These are phyloP conservation scores for Microdochium nivale DNA, from an alignment of 2,329 filamentous ascomycete genomes.

Conservation along the genomic window DNA sequence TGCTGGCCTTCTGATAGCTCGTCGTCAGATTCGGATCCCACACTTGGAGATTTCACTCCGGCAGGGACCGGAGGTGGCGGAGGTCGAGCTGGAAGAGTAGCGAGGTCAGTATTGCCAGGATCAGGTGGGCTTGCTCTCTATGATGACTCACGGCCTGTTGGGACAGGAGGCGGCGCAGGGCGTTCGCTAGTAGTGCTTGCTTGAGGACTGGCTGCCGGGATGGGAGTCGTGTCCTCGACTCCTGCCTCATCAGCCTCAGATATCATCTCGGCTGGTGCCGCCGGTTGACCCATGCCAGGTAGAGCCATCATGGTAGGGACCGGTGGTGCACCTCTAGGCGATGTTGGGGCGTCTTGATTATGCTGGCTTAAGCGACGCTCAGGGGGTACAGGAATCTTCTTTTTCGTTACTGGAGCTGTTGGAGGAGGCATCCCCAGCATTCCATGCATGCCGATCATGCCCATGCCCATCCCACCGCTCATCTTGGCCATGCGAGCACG, in stretches of 20 bases:
- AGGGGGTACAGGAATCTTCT: conserved; percentile 33
- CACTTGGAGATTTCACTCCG: conserved; percentile 54
- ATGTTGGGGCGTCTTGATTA: conserved; percentile 30
- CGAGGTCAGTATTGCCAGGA: conserved; percentile 10
- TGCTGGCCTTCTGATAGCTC: conserved; percentile 57
- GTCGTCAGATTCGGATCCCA: conserved; percentile 83
- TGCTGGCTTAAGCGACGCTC: conserved; percentile 35
- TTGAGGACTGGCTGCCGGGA: conserved; percentile 16
- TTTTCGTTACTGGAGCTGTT: conserved; percentile 45
- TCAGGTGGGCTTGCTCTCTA: background rate
- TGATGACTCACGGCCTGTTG: conserved; percentile 21
- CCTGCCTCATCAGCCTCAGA: background rate
- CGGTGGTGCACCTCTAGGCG: conserved; percentile 40
- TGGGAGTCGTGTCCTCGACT: conserved; percentile 17
- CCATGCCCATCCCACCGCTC: conserved; percentile 73
- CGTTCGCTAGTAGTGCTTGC: background rate
- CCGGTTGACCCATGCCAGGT: conserved; percentile 61
- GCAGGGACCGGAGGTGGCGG: conserved; percentile 44
- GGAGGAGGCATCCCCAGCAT: conserved; percentile 72
- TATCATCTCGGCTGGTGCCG: background rate
- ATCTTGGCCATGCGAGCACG: conserved; percentile 96
- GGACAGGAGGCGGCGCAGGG: conserved; percentile 25
- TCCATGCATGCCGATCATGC: conserved; percentile 64
- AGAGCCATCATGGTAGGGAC: conserved; percentile 55
- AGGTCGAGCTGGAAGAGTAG: conserved; percentile 47